These are phyloP conservation scores for Penicillium parvum DNA, from an alignment of 495 filamentous ascomycete species.

Conservation along the genomic window DNA sequence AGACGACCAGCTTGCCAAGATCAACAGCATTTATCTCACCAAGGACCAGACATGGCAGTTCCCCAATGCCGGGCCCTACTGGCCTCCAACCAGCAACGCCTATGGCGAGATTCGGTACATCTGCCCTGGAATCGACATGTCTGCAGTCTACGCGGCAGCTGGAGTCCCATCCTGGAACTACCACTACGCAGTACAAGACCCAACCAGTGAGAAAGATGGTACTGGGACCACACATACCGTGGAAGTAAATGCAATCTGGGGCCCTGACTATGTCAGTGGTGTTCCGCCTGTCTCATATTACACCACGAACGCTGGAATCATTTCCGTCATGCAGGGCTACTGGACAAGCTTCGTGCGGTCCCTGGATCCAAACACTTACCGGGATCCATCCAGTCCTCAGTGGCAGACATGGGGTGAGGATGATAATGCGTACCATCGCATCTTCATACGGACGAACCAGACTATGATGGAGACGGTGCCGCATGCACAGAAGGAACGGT, in stretches of 20 bases:
- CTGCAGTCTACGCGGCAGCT: slow-evolving; percentile 34
- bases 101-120: slow-evolving; percentile 75
- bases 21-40: slow-evolving; percentile 58
- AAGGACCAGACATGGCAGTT: slow-evolving; percentile 34
- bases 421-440: slow-evolving; percentile 31
- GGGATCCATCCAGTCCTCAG: slow-evolving; percentile 35
- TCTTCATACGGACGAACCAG: slow-evolving; percentile 52
- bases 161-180: slow-evolving; percentile 55
- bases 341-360: slow-evolving; percentile 65
- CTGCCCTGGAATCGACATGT: slow-evolving; percentile 60
- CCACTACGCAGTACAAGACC: slow-evolving; percentile 60
- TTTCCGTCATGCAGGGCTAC: slow-evolving; percentile 59
- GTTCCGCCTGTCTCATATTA: slow-evolving; percentile 50
- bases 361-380: slow-evolving; percentile 58
- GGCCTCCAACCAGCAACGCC: slow-evolving; percentile 54
- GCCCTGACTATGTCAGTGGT: slow-evolving; percentile 38
- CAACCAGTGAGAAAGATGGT: slow-evolving; percentile 42
- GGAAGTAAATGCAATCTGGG: slow-evolving; percentile 61
- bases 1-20: slow-evolving; percentile 44
- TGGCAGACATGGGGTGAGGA: slow-evolving; percentile 45
- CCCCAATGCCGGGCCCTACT: slow-evolving; percentile 47
- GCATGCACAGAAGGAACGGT: slow-evolving; percentile 41
- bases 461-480: slow-evolving; percentile 57
- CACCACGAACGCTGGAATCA: slow-evolving; percentile 46
- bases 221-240: slow-evolving; percentile 59